Evolutionary conservation across 257 asterid genomes (phyloP), one percentile per base, ranked within the genome.

Genomic region (Gynochthodes officinalis): DNA sequence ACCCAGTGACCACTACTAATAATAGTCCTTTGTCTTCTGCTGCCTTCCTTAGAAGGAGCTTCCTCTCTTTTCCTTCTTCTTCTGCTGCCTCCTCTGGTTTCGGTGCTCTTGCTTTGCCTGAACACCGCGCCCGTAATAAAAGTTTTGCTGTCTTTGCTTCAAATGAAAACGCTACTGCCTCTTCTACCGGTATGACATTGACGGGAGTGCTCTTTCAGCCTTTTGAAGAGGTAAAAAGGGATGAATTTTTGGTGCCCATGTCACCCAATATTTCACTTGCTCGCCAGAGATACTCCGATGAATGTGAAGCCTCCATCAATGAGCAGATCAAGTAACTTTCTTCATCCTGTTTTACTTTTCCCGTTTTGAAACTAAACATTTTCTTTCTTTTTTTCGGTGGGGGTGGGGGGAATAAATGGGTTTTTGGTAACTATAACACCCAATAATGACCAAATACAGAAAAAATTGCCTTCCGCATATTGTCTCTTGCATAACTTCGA

Each of bases 191-290:
- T 64, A 21, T 73, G 83, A 55, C 89, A 19, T 71, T 88, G 27
- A 84, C 87, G 1, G 98, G 96, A 4, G 85, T 91, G 16, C 81
- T 88, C 76, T 94, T 94, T 79, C 88, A 91, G 83, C 98, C 98
- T 14, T 91, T 94, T 76, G 93, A 88, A 72, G 97, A 94, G 86
- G 91, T 91, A 54, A 82, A 87, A 82, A 88, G 76, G 42, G 92
- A 85, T 8, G 92, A 86, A 33, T 76, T 84, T 68, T 16, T 71
- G 74, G 82, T 91, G 37, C 95, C 98, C 0, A 69, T 76, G 0
- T 49, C 88, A 46, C 86, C 76, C 28, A 78, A 74, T 23, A 73
- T 66, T 67, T 94, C 97, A 4, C 86, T 94, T 75, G 94, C 98
- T 68, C 88, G 97, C 3, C 98, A 94, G 77, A 71, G 76, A 72